Percentiles rank a stretch among this genome's conserved stretches.
These are phyloP conservation scores for Magnusiomyces clavatus DNA, from an alignment of 1,139 yeast genomes.

Conservation along the genomic window DNA sequence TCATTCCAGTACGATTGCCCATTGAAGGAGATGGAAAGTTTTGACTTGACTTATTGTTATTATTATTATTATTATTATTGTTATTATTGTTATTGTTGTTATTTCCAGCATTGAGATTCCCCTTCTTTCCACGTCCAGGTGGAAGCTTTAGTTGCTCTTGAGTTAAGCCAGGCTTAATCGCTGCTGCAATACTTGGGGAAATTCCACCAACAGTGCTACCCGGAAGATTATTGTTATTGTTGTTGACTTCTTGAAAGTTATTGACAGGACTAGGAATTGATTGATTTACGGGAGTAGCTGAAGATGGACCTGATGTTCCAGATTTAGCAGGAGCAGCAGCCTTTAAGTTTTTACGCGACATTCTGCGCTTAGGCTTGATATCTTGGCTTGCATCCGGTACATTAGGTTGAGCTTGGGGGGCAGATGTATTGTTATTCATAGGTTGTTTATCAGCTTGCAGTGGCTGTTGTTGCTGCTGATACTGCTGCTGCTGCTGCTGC, in stretches of 20 bases:
- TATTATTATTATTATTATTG: neutral
- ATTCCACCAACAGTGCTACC: neutral
- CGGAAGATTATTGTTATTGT: too few species aligned
- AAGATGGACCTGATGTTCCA: neutral
- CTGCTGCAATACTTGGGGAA: neutral
- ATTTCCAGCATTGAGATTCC: neutral
- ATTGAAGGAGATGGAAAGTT: too few species aligned
- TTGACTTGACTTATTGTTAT: neutral
- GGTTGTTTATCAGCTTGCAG: neutral
- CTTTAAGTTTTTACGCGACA: neutral
- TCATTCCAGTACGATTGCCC: too few species aligned
- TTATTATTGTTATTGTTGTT: neutral
- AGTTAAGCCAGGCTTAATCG: constrained; percentile 3
- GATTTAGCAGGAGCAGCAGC: neutral
- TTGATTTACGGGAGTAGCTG: neutral
- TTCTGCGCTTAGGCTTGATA: constrained; percentile 1
- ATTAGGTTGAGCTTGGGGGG: neutral
- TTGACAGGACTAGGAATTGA: too few species aligned
- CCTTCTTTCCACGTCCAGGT: neutral
- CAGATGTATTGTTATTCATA: neutral
- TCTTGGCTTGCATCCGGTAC: neutral
- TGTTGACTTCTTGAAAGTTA: too few species aligned
- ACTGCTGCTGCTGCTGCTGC: too few species aligned
- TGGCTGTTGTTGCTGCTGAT: neutral
- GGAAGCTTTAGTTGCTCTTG: constrained; percentile 6